Conservation (phyloP, 2,329 filamentous ascomycete genomes). For the Zymoseptoria crescenta region DNA sequence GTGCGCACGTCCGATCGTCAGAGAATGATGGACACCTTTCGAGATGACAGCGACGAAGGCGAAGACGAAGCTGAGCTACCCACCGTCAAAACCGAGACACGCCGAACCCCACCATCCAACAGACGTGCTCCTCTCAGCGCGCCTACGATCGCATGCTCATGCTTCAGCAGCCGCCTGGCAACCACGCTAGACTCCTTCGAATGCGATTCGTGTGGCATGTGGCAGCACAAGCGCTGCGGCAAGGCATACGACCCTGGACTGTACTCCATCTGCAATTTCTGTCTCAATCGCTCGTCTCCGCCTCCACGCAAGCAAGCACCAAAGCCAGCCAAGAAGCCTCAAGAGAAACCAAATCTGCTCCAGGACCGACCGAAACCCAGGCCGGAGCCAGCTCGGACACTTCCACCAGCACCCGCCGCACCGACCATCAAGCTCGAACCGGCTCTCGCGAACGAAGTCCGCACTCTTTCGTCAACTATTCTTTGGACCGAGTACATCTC, state of each 20-base stretch:
- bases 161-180: background rate
- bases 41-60: background rate
- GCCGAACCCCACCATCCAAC: background rate
- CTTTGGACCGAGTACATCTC: slow-evolving; percentile 13
- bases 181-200: slow-evolving; percentile 3
- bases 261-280: slow-evolving; percentile 4
- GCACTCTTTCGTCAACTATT: slow-evolving; percentile 8
- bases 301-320: background rate
- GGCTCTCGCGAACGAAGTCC: slow-evolving; percentile 11
- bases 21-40: background rate
- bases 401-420: background rate
- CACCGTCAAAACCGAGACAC: background rate
- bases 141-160: background rate
- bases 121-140: background rate
- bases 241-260: background rate
- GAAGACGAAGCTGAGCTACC: background rate
- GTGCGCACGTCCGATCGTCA: background rate
- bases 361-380: background rate
- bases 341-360: background rate
- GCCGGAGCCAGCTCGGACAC: background rate
- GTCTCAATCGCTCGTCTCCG: background rate
- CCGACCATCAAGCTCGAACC: background rate
- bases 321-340: background rate
- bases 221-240: slow-evolving; percentile 5
- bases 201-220: slow-evolving; percentile 1